A percentile compares a stretch with the other conserved stretches of the same genome.
phyloP scores from a whole-genome alignment of 139 green algal genomes.

The Chlamydomonas incerta region DNA sequence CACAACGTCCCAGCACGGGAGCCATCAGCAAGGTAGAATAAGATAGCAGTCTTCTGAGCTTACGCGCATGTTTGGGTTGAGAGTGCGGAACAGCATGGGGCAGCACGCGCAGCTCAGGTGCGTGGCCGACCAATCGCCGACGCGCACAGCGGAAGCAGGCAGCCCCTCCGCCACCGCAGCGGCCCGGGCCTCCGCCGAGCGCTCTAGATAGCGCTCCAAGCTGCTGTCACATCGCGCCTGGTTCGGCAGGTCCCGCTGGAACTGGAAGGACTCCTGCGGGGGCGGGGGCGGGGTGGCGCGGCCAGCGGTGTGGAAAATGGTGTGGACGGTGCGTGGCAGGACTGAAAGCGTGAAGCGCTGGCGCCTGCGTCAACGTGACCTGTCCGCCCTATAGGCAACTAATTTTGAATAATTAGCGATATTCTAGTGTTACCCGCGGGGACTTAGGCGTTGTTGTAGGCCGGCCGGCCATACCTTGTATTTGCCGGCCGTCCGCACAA shows the following conservation, averaged over 20 bases:
- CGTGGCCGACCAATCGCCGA: constrained; percentile 30
- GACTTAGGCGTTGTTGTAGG: too few species aligned
- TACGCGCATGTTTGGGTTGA: constrained; percentile 9
- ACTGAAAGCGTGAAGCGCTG: too few species aligned
- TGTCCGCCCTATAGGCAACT: too few species aligned
- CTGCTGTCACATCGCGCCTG: constrained; percentile 13
- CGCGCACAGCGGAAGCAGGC: not conserved
- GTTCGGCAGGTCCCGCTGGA: not conserved
- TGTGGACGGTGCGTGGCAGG: too few species aligned
- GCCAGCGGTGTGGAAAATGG: too few species aligned
- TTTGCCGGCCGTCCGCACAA: not conserved
- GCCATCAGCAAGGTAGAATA: too few species aligned
- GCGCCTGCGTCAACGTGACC: too few species aligned
- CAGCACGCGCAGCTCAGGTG: constrained; percentile 10
- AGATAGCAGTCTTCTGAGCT: too few species aligned
- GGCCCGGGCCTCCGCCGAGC: not conserved
- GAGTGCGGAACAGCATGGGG: not conserved
- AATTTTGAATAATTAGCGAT: too few species aligned
- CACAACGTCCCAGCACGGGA: too few species aligned
- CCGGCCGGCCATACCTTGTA: not conserved
- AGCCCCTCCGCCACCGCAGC: not conserved
- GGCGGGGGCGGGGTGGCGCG: not conserved
- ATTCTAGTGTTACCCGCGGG: too few species aligned
- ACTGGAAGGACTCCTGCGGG: constrained; percentile 12
- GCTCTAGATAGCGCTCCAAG: not conserved